Evolutionary conservation across 2,329 filamentous ascomycete genomes (phyloP).

Genomic region (Teratosphaeria pseudoeucalypti): DNA sequence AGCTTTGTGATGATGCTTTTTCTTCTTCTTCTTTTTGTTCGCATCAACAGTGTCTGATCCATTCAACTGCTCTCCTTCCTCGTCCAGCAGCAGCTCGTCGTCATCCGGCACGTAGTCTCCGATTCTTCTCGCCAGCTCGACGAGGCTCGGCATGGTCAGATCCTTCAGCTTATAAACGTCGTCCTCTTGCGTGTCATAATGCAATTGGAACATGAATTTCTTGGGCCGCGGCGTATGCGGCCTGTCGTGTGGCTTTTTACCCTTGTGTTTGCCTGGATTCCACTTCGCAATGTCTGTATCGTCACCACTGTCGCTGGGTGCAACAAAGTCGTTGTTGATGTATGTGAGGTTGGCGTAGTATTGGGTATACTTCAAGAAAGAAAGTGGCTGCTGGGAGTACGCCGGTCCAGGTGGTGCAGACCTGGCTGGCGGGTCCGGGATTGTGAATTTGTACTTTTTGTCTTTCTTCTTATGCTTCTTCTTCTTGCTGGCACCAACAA

Average conservation of each 20-base stretch:
- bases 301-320: slow-evolving; percentile 14
- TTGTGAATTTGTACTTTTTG: slow-evolving; percentile 37
- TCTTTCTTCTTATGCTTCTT: slow-evolving; percentile 38
- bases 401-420: slow-evolving; percentile 71
- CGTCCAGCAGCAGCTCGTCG: slow-evolving; percentile 9
- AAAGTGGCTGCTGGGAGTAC: slow-evolving; percentile 75
- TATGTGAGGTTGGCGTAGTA: slow-evolving; percentile 90
- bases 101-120: slow-evolving; percentile 40
- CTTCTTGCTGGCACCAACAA: slow-evolving; percentile 32
- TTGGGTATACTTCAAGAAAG: slow-evolving; percentile 71
- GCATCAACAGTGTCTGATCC: slow-evolving; percentile 9
- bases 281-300: slow-evolving; percentile 35
- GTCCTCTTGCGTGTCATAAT: slow-evolving; percentile 78
- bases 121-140: slow-evolving; percentile 72
- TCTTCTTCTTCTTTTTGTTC: slow-evolving; percentile 26
- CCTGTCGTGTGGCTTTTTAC: slow-evolving; percentile 43
- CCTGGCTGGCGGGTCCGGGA: slow-evolving; percentile 62
- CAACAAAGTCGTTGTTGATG: slow-evolving; percentile 62
- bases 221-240: slow-evolving; percentile 47
- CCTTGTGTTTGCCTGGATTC: slow-evolving; percentile 54
- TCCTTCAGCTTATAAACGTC: slow-evolving; percentile 64
- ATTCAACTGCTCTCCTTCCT: slow-evolving; percentile 15
- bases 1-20: slow-evolving; percentile 45
- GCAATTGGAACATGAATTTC: slow-evolving; percentile 64
- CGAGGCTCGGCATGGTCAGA: slow-evolving; percentile 70